These are phyloP conservation scores for Gossypium longicalyx DNA, from an alignment of 345 rosid genomes.

Conservation along the genomic window DNA sequence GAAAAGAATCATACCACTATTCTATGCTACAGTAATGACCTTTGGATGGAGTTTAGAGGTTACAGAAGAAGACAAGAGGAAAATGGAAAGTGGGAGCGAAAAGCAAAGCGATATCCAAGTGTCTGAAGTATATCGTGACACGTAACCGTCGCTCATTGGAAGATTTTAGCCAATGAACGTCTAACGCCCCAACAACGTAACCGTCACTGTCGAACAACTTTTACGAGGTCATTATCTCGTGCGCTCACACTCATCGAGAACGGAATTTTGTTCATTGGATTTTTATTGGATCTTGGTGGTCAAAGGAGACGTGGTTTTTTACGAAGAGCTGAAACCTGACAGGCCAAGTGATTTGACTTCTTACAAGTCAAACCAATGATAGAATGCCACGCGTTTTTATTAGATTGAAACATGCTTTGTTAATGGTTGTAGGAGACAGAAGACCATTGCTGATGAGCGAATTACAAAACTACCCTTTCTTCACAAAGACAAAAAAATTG, in stretches of 20 bases:
- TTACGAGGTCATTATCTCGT: neutral
- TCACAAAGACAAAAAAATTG: too few species aligned
- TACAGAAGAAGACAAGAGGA: too few species aligned
- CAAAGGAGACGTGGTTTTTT: neutral
- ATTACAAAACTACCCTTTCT: too few species aligned
- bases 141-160: conserved; percentile 17
- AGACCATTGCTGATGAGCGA: too few species aligned
- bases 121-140: neutral
- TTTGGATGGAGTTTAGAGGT: too few species aligned
- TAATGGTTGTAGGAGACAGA: neutral
- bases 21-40: too few species aligned
- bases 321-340: neutral
- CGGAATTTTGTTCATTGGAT: neutral
- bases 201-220: neutral
- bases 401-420: neutral
- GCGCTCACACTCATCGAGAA: neutral
- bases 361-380: neutral
- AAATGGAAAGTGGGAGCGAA: too few species aligned
- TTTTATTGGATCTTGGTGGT: neutral
- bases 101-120: neutral
- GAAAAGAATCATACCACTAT: too few species aligned
- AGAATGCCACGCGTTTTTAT: neutral
- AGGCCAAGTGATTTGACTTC: neutral
- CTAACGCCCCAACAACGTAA: conserved; percentile 23
- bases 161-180: neutral